phyloP scores from a whole-genome alignment of 495 filamentous ascomycete species.

The Penicillium desertorum region DNA sequence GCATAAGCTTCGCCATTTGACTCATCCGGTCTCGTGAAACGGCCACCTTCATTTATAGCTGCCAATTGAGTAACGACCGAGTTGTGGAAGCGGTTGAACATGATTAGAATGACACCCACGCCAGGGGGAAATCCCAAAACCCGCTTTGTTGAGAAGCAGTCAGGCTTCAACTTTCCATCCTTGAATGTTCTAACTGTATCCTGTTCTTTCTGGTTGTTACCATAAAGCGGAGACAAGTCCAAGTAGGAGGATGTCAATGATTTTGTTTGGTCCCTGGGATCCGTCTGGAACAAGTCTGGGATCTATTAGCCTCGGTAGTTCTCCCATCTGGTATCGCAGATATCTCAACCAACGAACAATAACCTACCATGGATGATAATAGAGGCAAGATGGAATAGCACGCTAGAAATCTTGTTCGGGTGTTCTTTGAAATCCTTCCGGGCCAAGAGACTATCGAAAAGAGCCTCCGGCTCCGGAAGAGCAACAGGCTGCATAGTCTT shows the following conservation, averaged over 20 bases:
- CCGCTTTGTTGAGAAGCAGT: constrained; percentile 75
- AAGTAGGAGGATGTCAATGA: constrained; percentile 81
- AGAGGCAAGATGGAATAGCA: constrained; percentile 85
- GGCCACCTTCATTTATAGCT: constrained; percentile 57
- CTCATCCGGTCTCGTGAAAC: constrained; percentile 54
- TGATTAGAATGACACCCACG: constrained; percentile 72
- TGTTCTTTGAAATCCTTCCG: constrained; percentile 62
- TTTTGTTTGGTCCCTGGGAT: constrained; percentile 54
- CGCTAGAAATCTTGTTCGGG: constrained; percentile 79
- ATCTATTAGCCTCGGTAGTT: constrained; percentile 22
- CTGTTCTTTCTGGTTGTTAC: constrained; percentile 75
- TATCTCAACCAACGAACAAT: not conserved
- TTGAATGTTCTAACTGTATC: constrained; percentile 72
- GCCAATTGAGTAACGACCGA: constrained; percentile 62
- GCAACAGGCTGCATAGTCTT: constrained; percentile 59
- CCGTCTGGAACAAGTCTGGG: constrained; percentile 61
- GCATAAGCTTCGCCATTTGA: constrained; percentile 51
- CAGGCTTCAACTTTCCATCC: constrained; percentile 81
- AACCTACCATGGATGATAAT: constrained; percentile 78
- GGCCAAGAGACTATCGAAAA: constrained; percentile 76
- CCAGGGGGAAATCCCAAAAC: constrained; percentile 81
- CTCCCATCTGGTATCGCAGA: not conserved
- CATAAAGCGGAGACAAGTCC: constrained; percentile 83
- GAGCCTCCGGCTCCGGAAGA: constrained; percentile 69
- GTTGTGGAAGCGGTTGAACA: constrained; percentile 77